Base-by-base conservation (phyloP, 257 asterid species). In the Fraxinus anomala region DNA sequence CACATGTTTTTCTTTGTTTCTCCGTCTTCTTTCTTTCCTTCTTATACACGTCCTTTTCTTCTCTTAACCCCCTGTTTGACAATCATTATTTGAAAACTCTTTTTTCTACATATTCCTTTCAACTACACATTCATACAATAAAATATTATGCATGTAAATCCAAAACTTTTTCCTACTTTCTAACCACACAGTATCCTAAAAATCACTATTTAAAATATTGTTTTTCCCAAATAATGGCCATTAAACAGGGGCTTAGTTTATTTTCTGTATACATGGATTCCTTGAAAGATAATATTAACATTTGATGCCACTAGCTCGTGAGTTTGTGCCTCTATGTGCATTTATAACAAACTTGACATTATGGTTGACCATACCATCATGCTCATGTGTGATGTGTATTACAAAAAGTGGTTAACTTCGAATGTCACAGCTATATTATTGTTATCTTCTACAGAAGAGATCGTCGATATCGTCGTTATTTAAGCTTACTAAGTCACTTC, bases 371-470 rank as follows among this genome's bases (percentile, higher is more conserved):
- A 61, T 24, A 21, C 68, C n/a, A 9, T 28, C 65, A 8, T 61
- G 68, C 79, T 80, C 76, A 44, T 82, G 30, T 56, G 11, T 51
- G 31, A 54, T 73, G 3, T 9, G 65, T 76, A 42, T 24, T 39
- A 67, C 31, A 37, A 61, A 42, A 51, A 16, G 13, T n/a, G n/a
- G 37, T 61, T 42, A 76, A 42, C 68, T 61, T 13, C 33, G 33
- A 61, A 0, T 61, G 7, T 19, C 30, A 9, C 67, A 59, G 4
- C 6, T 21, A 59, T 69, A 47, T 40, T 30, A 42, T 42, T 70
- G 71, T 17, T 80, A 31, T 23, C 33, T 75, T 47, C 49, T 69
- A 42, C 31, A 6, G 31, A 7, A 14, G 33, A 39, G 9, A 4
- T 28, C 6, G 9, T 44, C 13, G 42, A 19, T 74, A 30, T 67